phyloP scores from a whole-genome alignment of 371 early-diverging fungal species.

The Choanephora cucurbitarum region DNA sequence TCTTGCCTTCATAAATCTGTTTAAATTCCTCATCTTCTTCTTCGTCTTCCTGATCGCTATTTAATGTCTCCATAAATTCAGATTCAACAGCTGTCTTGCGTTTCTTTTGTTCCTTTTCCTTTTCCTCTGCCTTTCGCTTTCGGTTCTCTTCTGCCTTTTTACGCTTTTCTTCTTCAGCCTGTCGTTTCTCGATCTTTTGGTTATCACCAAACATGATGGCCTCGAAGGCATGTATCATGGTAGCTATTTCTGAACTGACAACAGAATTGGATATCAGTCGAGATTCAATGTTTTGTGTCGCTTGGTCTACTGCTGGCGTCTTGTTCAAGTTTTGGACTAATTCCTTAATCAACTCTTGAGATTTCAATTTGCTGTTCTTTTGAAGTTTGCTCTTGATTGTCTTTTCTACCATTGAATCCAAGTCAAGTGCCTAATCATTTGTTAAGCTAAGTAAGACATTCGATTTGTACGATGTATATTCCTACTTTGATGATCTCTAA shows the following conservation, averaged over 20 bases:
- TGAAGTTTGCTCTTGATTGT: slow-evolving; percentile 32
- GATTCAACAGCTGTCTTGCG: slow-evolving; percentile 15
- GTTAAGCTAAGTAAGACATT: not conserved
- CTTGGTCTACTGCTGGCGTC: slow-evolving; percentile 11
- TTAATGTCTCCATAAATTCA: slow-evolving; percentile 38
- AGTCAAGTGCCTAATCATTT: slow-evolving; percentile 38
- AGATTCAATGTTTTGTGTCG: slow-evolving; percentile 31
- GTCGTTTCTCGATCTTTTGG: slow-evolving; percentile 24
- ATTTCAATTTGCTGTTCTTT: slow-evolving; percentile 31
- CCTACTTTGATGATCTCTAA: slow-evolving; percentile 38
- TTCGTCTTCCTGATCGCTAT: slow-evolving; percentile 13
- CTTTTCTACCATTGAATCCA: slow-evolving; percentile 38
- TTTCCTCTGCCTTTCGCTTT: slow-evolving; percentile 18
- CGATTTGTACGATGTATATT: not conserved
- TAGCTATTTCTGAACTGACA: slow-evolving; percentile 22
- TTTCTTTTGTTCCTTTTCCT: slow-evolving; percentile 9
- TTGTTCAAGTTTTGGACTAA: slow-evolving; percentile 9
- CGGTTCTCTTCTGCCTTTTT: slow-evolving; percentile 9
- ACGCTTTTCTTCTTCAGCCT: slow-evolving; percentile 8
- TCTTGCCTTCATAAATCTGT: slow-evolving; percentile 40
- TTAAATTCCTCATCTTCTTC: slow-evolving; percentile 33
- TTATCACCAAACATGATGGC: slow-evolving; percentile 21
- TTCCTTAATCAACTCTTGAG: slow-evolving; percentile 17
- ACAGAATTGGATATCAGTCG: slow-evolving; percentile 32
- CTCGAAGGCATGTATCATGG: slow-evolving; percentile 23